Evolutionary conservation across 768 basidiomycete genomes (phyloP).

Genomic region (Boletus rubescentipes): DNA sequence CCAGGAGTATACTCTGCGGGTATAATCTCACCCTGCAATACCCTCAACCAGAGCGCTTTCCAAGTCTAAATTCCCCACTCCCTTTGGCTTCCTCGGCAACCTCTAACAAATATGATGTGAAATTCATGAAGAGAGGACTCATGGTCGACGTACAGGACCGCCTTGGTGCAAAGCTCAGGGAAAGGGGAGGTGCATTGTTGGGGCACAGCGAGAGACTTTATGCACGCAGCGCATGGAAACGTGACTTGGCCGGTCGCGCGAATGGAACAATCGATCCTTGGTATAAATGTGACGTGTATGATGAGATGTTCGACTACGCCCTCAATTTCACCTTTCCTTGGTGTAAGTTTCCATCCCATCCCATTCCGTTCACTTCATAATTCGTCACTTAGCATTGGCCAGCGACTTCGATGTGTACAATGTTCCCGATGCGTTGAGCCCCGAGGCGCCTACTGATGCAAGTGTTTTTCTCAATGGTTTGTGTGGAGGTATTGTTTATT

Average conservation of each 20-base stretch:
- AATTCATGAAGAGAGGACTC: background rate
- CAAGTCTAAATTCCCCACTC: conserved; percentile 20
- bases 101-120: background rate
- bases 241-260: conserved; percentile 46
- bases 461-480: conserved; percentile 56
- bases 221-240: conserved; percentile 35
- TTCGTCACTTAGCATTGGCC: conserved; percentile 8
- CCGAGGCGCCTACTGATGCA: conserved; percentile 46
- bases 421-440: conserved; percentile 36
- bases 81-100: background rate
- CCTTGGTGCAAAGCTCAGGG: background rate
- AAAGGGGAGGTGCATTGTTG: conserved; percentile 8
- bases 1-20: conserved; percentile 59
- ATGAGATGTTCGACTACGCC: conserved; percentile 66
- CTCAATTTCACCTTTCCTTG: conserved; percentile 66
- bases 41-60: conserved; percentile 56
- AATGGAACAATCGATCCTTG: conserved; percentile 58
- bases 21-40: conserved; percentile 70
- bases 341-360: conserved; percentile 30
- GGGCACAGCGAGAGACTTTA: conserved; percentile 19
- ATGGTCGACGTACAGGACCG: background rate
- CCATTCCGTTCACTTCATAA: background rate
- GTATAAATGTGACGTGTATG: conserved; percentile 60
- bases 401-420: conserved; percentile 47
- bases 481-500: background rate